Base-by-base conservation (phyloP, 1,284 basidiomycete genomes). In the Sutorius eximius region DNA sequence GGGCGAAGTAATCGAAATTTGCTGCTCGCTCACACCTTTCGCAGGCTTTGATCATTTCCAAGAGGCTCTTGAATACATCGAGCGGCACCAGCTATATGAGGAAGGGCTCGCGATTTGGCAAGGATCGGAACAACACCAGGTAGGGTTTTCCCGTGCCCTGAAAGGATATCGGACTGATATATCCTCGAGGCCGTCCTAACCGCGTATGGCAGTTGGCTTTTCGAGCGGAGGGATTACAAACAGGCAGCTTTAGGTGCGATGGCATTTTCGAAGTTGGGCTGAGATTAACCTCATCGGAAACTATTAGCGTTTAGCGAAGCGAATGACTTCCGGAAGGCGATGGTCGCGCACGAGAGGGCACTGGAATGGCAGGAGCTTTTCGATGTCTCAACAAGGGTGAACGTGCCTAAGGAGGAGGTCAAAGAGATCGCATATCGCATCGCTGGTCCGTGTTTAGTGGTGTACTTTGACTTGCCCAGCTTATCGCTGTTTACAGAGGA, bases 341-440 rank as follows among this genome's bases (percentile, higher is more conserved):
- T 97, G 79, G 79, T 89, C 15, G 86, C 94, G 0, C 86, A 93
- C 62, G 93, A 96, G 70, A 88, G 87, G 55, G 89, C 90, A 0
- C 76, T 94, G 27, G 83, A 90, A 42, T 98, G 95, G 95, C 85
- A 89, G 62, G 92, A 95, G 61, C 76, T 95, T 0, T 96, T 98
- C 68, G 85, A 89, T n/a, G 74, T 96, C 18, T 89, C 89, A 1
- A 62, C 82, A 59, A 73, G 75, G 60, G 70, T 75, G 61, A 62
- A 74, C 13, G 58, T 77, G 15, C 53, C 75, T 0, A 70, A 74
- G 15, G 83, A 86, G 13, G 83, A 86, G 30, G 65, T 93, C 15
- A 69, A 75, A 18, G 80, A 80, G 3, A 83, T 85, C 67, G 89
- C 82, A 12, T 86, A 88, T 70, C 83, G 91, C 32, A 76, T 94